These are phyloP conservation scores for Xylariales sp. DNA, from an alignment of 2,329 filamentous ascomycete genomes.

Conservation along the genomic window DNA sequence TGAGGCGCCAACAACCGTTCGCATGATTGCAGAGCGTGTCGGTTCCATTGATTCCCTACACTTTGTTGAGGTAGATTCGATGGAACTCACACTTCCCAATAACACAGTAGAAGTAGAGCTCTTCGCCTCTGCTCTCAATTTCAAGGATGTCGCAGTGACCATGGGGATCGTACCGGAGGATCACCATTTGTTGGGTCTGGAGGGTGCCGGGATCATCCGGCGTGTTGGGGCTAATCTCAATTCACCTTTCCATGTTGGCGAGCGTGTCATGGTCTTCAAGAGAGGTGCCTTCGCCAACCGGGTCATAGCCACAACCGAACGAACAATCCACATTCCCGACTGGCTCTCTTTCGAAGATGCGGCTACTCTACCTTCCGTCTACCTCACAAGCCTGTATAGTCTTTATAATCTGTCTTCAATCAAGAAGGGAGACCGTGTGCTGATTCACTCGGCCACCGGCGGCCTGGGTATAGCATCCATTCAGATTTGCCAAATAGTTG, in stretches of 20 bases:
- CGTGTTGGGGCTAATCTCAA: not conserved
- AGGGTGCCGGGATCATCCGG: not conserved
- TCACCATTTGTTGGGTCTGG: not conserved
- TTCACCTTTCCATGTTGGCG: not conserved
- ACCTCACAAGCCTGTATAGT: not conserved
- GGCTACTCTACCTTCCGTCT: not conserved
- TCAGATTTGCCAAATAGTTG: not conserved
- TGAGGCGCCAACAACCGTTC: too few relatives aligned
- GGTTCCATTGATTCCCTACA: not conserved
- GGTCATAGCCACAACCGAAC: not conserved
- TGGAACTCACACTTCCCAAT: too few relatives aligned
- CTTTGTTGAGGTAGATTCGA: not conserved
- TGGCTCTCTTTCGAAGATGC: not conserved
- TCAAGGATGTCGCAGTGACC: not conserved
- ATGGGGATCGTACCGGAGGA: conserved; percentile 5
- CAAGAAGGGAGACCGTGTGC: not conserved
- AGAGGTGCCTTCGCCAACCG: conserved; percentile 2
- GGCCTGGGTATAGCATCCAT: not conserved
- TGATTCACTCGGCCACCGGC: conserved; percentile 3
- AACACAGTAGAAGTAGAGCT: not conserved
- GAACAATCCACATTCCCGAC: not conserved
- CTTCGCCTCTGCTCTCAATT: not conserved
- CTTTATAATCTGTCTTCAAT: not conserved
- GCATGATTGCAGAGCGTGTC: too few relatives aligned
- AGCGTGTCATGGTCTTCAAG: not conserved